Evolutionary conservation across 2,329 filamentous ascomycete species (phyloP).

Genomic region (Xylaria sp.): DNA sequence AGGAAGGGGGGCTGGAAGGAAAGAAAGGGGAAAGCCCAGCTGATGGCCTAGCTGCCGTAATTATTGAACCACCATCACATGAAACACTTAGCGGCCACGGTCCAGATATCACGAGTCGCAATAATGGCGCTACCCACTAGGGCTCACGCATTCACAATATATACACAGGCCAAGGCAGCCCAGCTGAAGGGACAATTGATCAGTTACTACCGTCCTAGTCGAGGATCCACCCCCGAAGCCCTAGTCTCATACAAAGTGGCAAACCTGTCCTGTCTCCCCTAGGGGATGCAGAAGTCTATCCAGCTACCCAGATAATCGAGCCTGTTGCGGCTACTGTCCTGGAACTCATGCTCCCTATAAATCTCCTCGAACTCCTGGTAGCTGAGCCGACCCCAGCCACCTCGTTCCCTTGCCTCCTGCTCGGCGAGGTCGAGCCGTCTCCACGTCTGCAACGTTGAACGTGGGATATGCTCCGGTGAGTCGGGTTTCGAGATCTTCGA

Average conservation of each 20-base stretch:
- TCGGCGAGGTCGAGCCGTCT: constrained; percentile 67
- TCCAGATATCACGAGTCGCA: background rate
- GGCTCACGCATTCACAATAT: background rate
- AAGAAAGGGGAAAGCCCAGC: background rate
- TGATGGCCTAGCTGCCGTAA: background rate
- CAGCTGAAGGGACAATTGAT: too few relatives aligned
- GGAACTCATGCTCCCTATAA: constrained; percentile 59
- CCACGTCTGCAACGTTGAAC: constrained; percentile 48
- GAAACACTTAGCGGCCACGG: background rate
- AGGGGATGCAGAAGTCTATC: constrained; percentile 80
- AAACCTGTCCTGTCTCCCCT: constrained; percentile 9
- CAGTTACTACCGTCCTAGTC: too few relatives aligned
- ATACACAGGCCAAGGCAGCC: background rate
- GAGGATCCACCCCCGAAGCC: too few relatives aligned
- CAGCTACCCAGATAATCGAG: constrained; percentile 85
- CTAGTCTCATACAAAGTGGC: background rate
- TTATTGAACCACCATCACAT: background rate
- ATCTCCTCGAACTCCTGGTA: constrained; percentile 79
- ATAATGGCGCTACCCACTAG: background rate
- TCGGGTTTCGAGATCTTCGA: constrained; percentile 20
- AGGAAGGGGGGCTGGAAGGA: background rate
- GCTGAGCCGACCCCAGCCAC: constrained; percentile 78
- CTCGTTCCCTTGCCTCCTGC: constrained; percentile 67
- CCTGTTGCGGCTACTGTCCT: constrained; percentile 63
- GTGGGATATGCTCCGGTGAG: constrained; percentile 36